Conservation (phyloP, 148 eudicot genomes). For the Spergularia bocconei region DNA sequence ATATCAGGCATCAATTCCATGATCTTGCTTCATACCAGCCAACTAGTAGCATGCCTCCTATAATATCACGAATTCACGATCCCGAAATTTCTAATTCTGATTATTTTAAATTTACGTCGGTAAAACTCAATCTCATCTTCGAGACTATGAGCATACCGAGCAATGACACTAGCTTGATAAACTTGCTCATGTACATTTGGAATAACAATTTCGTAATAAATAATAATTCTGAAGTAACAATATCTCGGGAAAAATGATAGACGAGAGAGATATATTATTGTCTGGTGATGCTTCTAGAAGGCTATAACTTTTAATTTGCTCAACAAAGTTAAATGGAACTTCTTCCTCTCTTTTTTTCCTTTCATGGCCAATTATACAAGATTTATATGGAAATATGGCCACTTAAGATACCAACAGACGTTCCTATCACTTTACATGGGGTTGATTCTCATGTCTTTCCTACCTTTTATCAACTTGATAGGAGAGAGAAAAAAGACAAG, state of each 20-base stretch:
- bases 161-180: too few relatives aligned
- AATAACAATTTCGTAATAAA: not conserved
- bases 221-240: not conserved
- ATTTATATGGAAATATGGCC: conserved; percentile 6
- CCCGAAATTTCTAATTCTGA: too few relatives aligned
- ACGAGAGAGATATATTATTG: too few relatives aligned
- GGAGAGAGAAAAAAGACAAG: not conserved
- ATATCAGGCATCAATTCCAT: conserved; percentile 16
- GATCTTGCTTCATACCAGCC: not conserved
- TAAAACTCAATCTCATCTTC: not conserved
- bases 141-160: too few relatives aligned
- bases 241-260: too few relatives aligned
- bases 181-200: too few relatives aligned
- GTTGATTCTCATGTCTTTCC: not conserved
- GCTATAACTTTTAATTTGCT: not conserved
- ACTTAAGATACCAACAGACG: not conserved
- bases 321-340: not conserved
- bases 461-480: not conserved
- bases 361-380: not conserved
- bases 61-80: not conserved
- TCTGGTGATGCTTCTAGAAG: too few relatives aligned
- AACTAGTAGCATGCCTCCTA: not conserved
- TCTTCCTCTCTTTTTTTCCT: not conserved
- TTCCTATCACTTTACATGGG: not conserved
- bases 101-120: not conserved